Conservation (phyloP, 2,329 filamentous ascomycete genomes). For the Pseudogymnoascus sp. region DNA sequence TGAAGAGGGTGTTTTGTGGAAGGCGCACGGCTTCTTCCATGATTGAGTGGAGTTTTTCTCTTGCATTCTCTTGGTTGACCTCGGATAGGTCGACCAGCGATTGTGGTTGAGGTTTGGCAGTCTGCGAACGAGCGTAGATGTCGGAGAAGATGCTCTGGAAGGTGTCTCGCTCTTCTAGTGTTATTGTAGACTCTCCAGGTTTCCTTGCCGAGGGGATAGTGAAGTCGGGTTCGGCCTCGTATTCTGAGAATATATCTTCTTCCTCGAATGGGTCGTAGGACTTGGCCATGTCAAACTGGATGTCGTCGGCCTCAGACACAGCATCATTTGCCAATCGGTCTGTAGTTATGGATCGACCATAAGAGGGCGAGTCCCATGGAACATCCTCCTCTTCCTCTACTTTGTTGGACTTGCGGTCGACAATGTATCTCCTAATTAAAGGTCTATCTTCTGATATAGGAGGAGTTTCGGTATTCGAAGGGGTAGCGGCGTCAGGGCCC, state of each 20-base stretch:
- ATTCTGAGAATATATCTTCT: slow-evolving; percentile 46
- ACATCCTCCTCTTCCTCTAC: neutral
- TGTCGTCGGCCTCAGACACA: neutral
- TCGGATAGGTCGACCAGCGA: neutral
- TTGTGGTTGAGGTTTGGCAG: slow-evolving; percentile 8
- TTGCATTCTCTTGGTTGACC: slow-evolving; percentile 12
- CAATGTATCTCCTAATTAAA: slow-evolving; percentile 3
- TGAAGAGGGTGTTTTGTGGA: slow-evolving; percentile 2
- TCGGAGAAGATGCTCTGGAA: slow-evolving; percentile 51
- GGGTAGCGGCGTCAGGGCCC: neutral
- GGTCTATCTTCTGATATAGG: neutral
- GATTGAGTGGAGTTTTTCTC: slow-evolving; percentile 11
- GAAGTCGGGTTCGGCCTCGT: slow-evolving; percentile 29
- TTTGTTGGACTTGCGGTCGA: neutral
- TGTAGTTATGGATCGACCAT: neutral
- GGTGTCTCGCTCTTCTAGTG: slow-evolving; percentile 41
- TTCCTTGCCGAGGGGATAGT: slow-evolving; percentile 12
- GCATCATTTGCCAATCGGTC: neutral
- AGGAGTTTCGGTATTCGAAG: neutral
- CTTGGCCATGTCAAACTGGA: slow-evolving; percentile 4
- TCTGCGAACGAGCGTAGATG: slow-evolving; percentile 38
- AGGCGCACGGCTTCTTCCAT: slow-evolving; percentile 3
- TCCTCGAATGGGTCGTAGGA: slow-evolving; percentile 11
- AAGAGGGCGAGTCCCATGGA: neutral
- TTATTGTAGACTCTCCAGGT: slow-evolving; percentile 43